Conservation (phyloP, 495 filamentous ascomycete genomes). For the Xylaria acuta region DNA sequence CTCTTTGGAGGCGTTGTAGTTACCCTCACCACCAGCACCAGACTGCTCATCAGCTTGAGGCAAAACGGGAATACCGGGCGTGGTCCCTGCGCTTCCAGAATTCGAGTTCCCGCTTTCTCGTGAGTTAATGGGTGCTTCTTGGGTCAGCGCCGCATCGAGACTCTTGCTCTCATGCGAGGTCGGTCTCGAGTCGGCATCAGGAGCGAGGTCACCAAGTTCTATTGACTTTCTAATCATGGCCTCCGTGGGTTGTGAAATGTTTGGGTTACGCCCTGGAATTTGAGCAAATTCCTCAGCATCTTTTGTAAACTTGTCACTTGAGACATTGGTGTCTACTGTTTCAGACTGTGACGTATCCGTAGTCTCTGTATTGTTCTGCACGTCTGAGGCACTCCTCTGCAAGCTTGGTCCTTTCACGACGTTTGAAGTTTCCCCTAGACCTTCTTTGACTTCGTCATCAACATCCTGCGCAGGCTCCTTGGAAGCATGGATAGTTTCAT, state of each 20-base stretch:
- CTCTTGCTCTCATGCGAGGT: slow-evolving; percentile 2
- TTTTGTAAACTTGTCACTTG: slow-evolving; percentile 20
- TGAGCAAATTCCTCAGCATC: slow-evolving; percentile 31
- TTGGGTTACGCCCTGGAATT: slow-evolving; percentile 16
- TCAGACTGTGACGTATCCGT: slow-evolving; percentile 29
- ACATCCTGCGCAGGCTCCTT: slow-evolving; percentile 27
- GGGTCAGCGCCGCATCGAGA: neutral
- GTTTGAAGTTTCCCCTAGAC: slow-evolving; percentile 19
- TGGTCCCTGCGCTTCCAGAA: slow-evolving; percentile 2
- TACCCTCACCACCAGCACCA: neutral
- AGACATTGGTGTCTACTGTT: slow-evolving; percentile 28
- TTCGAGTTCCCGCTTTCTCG: neutral
- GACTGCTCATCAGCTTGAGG: slow-evolving; percentile 1
- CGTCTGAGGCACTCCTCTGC: neutral
- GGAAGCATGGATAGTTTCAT: slow-evolving; percentile 53
- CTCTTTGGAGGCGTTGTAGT: neutral
- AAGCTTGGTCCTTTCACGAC: neutral
- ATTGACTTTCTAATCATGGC: slow-evolving; percentile 4
- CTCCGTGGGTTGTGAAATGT: slow-evolving; percentile 13
- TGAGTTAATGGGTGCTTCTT: neutral
- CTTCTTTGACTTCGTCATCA: slow-evolving; percentile 28
- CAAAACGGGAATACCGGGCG: neutral
- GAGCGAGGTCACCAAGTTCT: slow-evolving; percentile 8
- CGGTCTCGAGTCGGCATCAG: neutral
- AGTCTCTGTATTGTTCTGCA: slow-evolving; percentile 13